Conservation (phyloP, 768 basidiomycete genomes). For the Macrolepiota fuliginosa region DNA sequence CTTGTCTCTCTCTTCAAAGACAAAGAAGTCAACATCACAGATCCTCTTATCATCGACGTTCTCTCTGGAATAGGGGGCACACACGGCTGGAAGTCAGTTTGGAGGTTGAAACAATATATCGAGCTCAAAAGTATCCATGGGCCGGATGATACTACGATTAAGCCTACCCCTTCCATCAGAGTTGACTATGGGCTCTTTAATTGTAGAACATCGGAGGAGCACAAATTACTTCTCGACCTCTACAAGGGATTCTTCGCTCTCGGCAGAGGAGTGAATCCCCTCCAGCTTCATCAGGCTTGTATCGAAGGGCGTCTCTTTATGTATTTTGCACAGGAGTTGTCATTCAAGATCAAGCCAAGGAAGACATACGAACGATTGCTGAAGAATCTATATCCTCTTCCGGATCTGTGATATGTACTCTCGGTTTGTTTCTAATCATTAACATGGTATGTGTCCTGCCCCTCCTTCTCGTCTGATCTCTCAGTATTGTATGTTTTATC, state of each 20-base stretch:
- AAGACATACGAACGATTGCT: conserved; percentile 26
- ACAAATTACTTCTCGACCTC: conserved; percentile 23
- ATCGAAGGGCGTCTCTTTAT: conserved; percentile 28
- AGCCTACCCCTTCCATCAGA: conserved; percentile 13
- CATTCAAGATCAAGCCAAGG: conserved; percentile 22
- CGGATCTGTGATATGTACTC: neutral
- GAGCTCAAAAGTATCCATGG: conserved; percentile 2
- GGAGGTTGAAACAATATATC: conserved; percentile 33
- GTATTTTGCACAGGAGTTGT: conserved; percentile 17
- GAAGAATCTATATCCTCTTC: conserved; percentile 26
- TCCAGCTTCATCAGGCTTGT: conserved; percentile 33
- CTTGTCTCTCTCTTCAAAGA: conserved; percentile 26
- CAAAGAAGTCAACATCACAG: conserved; percentile 14
- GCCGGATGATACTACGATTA: neutral
- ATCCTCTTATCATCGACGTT: conserved; percentile 9
- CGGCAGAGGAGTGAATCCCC: conserved; percentile 20
- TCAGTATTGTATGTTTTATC: too few relatives aligned
- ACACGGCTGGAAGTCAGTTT: conserved; percentile 25
- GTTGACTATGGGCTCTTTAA: conserved; percentile 37
- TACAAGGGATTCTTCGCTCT: conserved; percentile 31
- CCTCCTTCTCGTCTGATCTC: too few relatives aligned
- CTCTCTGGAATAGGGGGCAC: neutral
- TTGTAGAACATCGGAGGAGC: conserved; percentile 26
- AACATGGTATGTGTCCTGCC: too few relatives aligned
- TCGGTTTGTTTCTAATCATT: too few relatives aligned